Evolutionary conservation across 2,329 filamentous ascomycete species (phyloP).

Genomic region (Penicillium sp.): DNA sequence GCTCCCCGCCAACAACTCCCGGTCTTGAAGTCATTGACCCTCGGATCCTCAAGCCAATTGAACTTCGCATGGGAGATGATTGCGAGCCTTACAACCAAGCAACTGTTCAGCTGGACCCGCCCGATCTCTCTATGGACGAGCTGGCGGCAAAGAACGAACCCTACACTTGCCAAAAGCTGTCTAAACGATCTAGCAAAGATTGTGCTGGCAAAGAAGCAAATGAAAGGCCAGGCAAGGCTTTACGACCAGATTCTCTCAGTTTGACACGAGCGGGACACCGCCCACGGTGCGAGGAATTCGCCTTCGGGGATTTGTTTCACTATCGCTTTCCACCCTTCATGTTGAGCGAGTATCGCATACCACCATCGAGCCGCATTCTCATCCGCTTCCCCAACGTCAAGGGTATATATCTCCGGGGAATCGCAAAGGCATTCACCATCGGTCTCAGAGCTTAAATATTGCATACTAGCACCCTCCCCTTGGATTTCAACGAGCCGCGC

Average conservation of each 20-base stretch:
- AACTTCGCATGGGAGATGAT: not conserved
- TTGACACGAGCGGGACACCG: conserved; percentile 6
- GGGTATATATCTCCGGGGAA: not conserved
- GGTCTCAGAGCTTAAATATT: conserved; percentile 7
- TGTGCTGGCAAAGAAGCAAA: not conserved
- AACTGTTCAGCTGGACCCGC: not conserved
- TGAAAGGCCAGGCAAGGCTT: not conserved
- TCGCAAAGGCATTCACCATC: not conserved
- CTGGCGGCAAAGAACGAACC: not conserved
- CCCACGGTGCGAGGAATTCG: conserved; percentile 15
- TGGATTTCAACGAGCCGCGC: conserved; percentile 16
- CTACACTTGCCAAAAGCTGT: not conserved
- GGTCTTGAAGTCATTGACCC: conserved; percentile 13
- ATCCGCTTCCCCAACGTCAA: conserved; percentile 17
- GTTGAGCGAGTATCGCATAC: conserved; percentile 17
- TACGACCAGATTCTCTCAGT: not conserved
- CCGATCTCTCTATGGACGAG: not conserved
- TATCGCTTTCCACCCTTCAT: conserved; percentile 16
- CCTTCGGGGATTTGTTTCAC: not conserved
- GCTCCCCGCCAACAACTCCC: conserved; percentile 12
- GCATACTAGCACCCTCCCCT: conserved; percentile 9
- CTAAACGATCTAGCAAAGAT: not conserved
- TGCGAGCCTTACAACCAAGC: not conserved
- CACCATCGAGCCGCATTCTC: conserved; percentile 16
- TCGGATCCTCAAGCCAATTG: conserved; percentile 7